Base-by-base conservation (phyloP, 257 asterid genomes). In the Asclepias syriaca region DNA sequence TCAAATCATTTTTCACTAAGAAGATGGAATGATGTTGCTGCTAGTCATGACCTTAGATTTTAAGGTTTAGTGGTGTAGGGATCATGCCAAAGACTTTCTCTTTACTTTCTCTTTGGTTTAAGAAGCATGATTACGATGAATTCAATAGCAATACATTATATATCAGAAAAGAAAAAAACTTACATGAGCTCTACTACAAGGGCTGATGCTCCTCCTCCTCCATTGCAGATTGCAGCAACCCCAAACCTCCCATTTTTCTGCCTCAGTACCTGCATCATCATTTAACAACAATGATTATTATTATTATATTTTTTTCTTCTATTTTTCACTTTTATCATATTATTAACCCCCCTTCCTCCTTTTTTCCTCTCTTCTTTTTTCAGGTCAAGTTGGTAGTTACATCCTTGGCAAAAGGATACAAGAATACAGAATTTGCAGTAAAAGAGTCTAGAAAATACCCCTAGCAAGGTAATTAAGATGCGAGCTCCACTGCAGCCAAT, bases 201-300 rank as follows among this genome's bases (percentile, higher is more conserved):
- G 60, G 98, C 88, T 68, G 98, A 94, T 73, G 98, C 96, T 71
- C 98, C 98, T 65, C 98, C 98, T 78, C 97, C 98, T 29, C 98
- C 98, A 55, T 93, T 93, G 90, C 98, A 94, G 71, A 91, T 66
- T 74, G 93, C 91, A 67, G 96, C 99, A 69, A 85, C 97, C 75
- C 98, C 99, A 75, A 83, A 87, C 83, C 74, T 89, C 29, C 90
- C 96, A 15, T 85, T 91, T 70, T 67, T 87, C 67, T 81, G 84
- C 78, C 85, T 88, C 88, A 94, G 70, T 69, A 88, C 97, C 99
- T 94, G 86, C 73, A 21, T 39, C 64, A 68, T 60, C 68, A 65
- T 53, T 32, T 2, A n/a, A 27, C 22, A 43, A 37, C 29, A 37
- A 64, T 39, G 14, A 18, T 32, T 16, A 16, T 5, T 61, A 29